Evolutionary conservation across 352 stramenopile species (phyloP).

Genomic region (Chrysophaeum taylorii): DNA sequence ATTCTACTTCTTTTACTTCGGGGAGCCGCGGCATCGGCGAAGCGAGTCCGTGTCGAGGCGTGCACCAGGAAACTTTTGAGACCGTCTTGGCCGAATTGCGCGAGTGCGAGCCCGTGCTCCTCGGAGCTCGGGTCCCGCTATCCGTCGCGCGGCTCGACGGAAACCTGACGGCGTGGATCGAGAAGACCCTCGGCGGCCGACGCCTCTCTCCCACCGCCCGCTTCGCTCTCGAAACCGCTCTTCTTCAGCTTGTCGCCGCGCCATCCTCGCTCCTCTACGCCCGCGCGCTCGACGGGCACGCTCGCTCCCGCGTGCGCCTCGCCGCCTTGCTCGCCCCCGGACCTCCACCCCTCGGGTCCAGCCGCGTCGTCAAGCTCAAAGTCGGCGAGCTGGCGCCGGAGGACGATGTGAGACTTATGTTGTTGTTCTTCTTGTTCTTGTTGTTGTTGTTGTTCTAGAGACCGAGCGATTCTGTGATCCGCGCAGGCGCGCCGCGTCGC

Average conservation of each 20-base stretch:
- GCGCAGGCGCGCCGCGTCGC: background rate
- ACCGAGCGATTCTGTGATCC: too few species aligned
- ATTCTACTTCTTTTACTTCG: background rate
- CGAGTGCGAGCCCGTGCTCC: background rate
- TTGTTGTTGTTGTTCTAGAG: too few species aligned
- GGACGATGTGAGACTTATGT: background rate
- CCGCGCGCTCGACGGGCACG: background rate
- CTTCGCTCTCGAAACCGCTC: conserved; percentile 4
- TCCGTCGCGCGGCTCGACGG: background rate
- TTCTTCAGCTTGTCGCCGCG: background rate
- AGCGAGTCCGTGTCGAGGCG: background rate
- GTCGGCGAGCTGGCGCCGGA: background rate
- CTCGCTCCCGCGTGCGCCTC: background rate
- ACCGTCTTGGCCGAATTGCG: background rate
- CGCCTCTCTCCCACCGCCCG: background rate
- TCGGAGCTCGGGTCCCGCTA: background rate
- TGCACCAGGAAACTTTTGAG: background rate
- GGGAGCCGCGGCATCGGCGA: background rate
- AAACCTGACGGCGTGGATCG: background rate
- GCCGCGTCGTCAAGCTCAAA: conserved; percentile 8
- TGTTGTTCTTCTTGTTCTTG: too few species aligned
- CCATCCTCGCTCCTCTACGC: background rate
- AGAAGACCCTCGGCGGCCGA: background rate
- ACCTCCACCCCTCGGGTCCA: background rate
- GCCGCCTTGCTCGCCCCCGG: background rate